Evolutionary conservation across 805 yeast species (phyloP).

Genomic region (Saccharomycopsis sp.): DNA sequence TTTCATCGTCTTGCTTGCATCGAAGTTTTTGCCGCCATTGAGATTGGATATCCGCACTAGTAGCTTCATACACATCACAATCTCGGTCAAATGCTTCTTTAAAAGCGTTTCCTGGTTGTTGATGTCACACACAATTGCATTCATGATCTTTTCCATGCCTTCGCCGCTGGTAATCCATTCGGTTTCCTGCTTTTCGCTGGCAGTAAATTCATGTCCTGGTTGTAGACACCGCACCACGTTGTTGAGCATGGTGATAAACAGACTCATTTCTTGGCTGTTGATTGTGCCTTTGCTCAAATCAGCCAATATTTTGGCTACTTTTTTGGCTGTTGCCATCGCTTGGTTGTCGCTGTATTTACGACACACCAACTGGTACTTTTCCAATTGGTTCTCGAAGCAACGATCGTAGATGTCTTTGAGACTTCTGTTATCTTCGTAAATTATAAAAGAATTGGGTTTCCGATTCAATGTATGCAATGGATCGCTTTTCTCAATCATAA

Average conservation of each 20-base stretch:
- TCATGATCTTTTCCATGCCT: not conserved
- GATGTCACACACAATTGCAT: not conserved
- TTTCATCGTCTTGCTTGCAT: not conserved
- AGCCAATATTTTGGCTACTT: not conserved
- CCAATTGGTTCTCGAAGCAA: not conserved
- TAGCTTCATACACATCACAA: not conserved
- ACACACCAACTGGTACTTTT: not conserved
- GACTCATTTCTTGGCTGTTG: not conserved
- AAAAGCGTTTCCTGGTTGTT: not conserved
- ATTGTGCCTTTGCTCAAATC: not conserved
- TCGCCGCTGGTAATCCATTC: not conserved
- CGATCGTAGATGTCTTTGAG: not conserved
- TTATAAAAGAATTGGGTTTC: not conserved
- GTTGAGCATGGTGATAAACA: not conserved
- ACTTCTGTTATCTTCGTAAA: not conserved
- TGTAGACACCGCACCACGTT: not conserved
- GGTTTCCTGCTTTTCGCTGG: not conserved
- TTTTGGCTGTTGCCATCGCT: not conserved
- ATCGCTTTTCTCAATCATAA: not conserved
- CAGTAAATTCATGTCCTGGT: not conserved
- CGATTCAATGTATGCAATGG: not conserved
- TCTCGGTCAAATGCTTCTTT: not conserved
- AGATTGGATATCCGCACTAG: not conserved
- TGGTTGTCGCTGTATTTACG: not conserved
- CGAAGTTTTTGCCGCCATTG: not conserved